These are phyloP conservation scores for Solanum hybrid DNA, from an alignment of 305 asterid genomes.

Conservation along the genomic window DNA sequence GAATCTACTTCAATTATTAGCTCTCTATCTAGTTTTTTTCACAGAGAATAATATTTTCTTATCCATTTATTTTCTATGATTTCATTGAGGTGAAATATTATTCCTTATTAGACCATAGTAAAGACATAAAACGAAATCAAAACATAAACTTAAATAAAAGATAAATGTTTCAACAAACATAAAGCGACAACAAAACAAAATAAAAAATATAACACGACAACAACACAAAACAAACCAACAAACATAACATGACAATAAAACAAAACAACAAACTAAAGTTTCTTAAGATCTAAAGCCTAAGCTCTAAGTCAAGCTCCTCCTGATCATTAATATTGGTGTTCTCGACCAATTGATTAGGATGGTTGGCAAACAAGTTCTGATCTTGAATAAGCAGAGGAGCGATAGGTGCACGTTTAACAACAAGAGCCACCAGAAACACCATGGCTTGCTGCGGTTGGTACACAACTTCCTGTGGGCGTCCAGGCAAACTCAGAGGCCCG, in stretches of 20 bases:
- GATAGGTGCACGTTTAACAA: too few relatives aligned
- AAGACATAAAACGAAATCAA: neutral
- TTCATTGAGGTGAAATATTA: neutral
- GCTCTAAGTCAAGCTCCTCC: neutral
- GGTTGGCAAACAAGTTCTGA: too few relatives aligned
- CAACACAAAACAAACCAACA: neutral
- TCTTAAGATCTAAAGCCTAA: neutral
- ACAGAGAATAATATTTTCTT: neutral
- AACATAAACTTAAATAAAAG: too few relatives aligned
- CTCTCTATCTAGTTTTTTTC: neutral
- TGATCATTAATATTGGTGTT: too few relatives aligned
- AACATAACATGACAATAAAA: neutral
- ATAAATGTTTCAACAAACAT: neutral
- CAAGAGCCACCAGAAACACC: neutral
- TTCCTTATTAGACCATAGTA: neutral
- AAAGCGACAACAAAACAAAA: neutral
- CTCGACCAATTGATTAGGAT: too few relatives aligned
- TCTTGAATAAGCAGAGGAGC: too few relatives aligned
- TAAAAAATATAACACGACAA: neutral
- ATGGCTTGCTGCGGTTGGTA: too few relatives aligned
- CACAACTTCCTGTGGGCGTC: neutral
- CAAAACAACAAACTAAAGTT: neutral
- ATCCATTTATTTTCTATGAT: neutral
- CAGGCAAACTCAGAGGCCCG: neutral
- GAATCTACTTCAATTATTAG: neutral